Evolutionary conservation across 805 yeast species (phyloP), one percentile per base, ranked within the genome.

Genomic region (Sugiyamaella americana): DNA sequence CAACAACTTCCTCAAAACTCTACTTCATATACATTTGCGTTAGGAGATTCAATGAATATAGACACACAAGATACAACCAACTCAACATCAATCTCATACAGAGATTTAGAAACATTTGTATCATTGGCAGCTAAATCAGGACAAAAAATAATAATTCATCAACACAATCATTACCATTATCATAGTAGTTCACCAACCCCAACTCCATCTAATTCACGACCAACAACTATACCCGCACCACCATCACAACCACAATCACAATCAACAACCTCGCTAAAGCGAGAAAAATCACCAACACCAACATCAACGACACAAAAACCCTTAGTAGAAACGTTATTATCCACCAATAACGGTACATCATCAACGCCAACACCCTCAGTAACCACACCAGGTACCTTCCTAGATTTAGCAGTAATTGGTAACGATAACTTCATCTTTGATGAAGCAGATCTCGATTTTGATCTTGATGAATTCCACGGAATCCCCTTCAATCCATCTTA

Each of bases 101-200:
- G 38, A 5, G 61, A 62, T 19, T 50, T 64, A 3, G 56, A 59
- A 17, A 48, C 51, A 22, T 46, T 64, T 10, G 46, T 63, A 4
- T 49, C 50, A 19, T 43, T 52, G 22, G 60, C 62, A 26, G 49
- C 56, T 3, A 44, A 51, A 30, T 38, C 53, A 36, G 54, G 57
- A 30, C 64, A 57, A 41, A 54, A 58, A 46, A 52, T 87, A 11
- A 80, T 87, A 3, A 76, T 87, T 18, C 95, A 87, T 64, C 95
- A 87, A 61, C 95, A 85, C 63, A 86, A 86, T 60, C 32, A 26
- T 26, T 88, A 84, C 63, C 82, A 83, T 63, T 71, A 73, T 5
- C 17, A 16, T 37, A 16, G 13, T 5, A 37, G 22, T 26, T 17
- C 17, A 19, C 6, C 41, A 26, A 38, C 40, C 24, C n/a, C n/a